Base-by-base conservation (phyloP, 2,329 filamentous ascomycete genomes). In the Plenodomus tracheiphilus region DNA sequence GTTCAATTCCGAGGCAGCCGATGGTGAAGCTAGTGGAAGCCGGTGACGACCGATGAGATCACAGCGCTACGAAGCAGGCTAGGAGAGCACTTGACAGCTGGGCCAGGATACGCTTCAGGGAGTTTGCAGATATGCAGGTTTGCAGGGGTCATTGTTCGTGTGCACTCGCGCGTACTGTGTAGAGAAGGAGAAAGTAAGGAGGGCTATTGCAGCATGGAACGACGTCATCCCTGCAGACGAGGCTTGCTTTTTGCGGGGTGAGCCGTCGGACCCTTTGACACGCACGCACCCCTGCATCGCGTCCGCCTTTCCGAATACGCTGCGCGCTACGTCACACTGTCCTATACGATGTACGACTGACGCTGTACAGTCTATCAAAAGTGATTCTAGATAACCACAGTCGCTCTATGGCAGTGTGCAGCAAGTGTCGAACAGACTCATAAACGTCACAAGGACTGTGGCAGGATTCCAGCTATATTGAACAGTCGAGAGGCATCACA, bases 41-140 rank as follows among this genome's bases (percentile, higher is more conserved):
- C 32, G 42, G 44, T 56, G 55, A 58, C 55, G 51, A 49, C 16
- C 22, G 36, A 56, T 53, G 55, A 56, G 46, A 52, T 56, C 50
- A 58, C 53, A 34, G 46, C 41, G 28, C 28, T 39, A 19, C 34
- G 30, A n/a, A 37, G 3, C 35, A 22, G 21, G 25, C 20, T 32
- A 21, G 28, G 17, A 25, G 20, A 32, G 15, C 28, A 32, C 11
- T 15, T 32, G 28, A 25, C 22, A 25, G 5, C 10, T 25, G 22
- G 22, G 22, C 10, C 22, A 25, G 10, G 22, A 10, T 25, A n/a
- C n/a, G n/a, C n/a, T n/a, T n/a, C n/a, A 6, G 22, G 22, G 22
- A 25, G 22, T 25, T 25, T 25, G 6, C 22, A 25, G 22, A 10
- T 25, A 25, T 25, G n/a, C n/a, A n/a, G n/a, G n/a, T 39, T 6